Percentiles rank a stretch among this genome's conserved stretches.
phyloP scores from a whole-genome alignment of 2,329 filamentous ascomycete genomes.

The Pseudogymnoascus sp. region DNA sequence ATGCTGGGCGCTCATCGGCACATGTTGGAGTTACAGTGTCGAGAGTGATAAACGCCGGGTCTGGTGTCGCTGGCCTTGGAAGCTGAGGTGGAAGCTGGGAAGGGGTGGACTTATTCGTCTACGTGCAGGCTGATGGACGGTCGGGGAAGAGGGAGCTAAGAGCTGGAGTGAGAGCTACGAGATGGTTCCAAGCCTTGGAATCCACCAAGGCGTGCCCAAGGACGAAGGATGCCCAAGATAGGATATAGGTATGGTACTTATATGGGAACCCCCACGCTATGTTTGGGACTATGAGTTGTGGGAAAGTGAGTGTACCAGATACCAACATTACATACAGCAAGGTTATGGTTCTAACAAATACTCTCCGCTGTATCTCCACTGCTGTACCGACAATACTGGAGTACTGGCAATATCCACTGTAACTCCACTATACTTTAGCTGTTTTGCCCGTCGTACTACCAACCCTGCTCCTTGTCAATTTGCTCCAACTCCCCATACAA shows the following conservation, averaged over 20 bases:
- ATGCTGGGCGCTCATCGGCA: background rate
- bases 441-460: background rate
- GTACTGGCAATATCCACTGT: too few relatives aligned
- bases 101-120: background rate
- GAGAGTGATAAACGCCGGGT: background rate
- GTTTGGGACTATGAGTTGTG: background rate
- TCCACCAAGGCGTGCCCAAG: background rate
- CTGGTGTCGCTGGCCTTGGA: background rate
- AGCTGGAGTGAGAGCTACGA: background rate
- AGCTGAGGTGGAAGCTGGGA: background rate
- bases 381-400: too few relatives aligned
- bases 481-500: background rate
- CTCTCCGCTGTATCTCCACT: background rate
- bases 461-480: background rate
- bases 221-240: background rate
- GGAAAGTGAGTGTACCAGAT: background rate
- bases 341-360: background rate
- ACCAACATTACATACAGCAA: slow-evolving; percentile 2
- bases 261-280: background rate
- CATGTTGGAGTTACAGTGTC: background rate
- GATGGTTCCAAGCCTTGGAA: background rate
- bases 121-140: background rate
- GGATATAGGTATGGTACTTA: background rate
- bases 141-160: background rate
- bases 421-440: background rate